Evolutionary conservation across 331 rosid species (phyloP).

Genomic region (Pyrus hybrid): DNA sequence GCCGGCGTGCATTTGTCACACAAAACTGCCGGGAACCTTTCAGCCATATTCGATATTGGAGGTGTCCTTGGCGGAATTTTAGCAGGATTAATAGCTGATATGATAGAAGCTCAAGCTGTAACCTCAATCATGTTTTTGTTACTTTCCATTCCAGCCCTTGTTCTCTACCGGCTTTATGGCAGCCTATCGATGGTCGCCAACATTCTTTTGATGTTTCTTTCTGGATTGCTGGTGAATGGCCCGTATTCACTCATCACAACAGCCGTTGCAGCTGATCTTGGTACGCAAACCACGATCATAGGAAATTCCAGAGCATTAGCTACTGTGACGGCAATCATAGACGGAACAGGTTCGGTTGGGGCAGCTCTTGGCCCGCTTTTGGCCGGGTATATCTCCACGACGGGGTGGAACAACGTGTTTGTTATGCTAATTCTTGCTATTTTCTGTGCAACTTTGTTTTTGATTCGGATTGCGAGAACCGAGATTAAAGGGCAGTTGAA

Average conservation of each 20-base stretch:
- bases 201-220: constrained; percentile 38
- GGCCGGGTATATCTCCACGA: constrained; percentile 76
- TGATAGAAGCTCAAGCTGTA: constrained; percentile 79
- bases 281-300: constrained; percentile 35
- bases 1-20: constrained; percentile 72
- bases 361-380: constrained; percentile 93
- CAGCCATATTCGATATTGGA: constrained; percentile 80
- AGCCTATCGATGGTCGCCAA: constrained; percentile 37
- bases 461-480: constrained; percentile 53
- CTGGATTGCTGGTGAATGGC: constrained; percentile 53
- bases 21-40: constrained; percentile 81
- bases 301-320: constrained; percentile 60
- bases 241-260: constrained; percentile 55
- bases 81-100: constrained; percentile 82
- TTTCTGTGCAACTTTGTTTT: constrained; percentile 55
- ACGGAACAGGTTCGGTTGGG: constrained; percentile 97
- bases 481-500: constrained; percentile 55
- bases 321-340: constrained; percentile 90
- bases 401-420: constrained; percentile 92
- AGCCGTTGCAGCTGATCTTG: constrained; percentile 56
- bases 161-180: constrained; percentile 64
- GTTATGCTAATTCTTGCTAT: constrained; percentile 62
- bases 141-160: constrained; percentile 75
- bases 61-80: constrained; percentile 82
- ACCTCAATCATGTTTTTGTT: constrained; percentile 65